A percentile compares a stretch with the other conserved stretches of the same genome.
Conservation (phyloP, 2,329 filamentous ascomycete species). For the Venturia carpophila region DNA sequence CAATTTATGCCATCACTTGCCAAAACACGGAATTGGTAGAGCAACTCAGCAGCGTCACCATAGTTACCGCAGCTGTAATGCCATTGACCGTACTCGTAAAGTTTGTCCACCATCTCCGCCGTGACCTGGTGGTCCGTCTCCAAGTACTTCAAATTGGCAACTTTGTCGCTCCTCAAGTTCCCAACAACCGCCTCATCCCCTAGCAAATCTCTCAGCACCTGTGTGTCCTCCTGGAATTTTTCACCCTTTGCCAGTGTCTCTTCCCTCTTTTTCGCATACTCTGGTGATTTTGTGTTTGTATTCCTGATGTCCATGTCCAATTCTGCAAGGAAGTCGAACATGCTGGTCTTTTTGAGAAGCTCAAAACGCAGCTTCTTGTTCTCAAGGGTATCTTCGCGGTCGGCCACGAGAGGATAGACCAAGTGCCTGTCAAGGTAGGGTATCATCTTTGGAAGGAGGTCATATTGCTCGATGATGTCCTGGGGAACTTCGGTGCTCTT, state of each 20-base stretch:
- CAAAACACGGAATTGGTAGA: conserved; percentile 96
- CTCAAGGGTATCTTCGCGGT: conserved; percentile 67
- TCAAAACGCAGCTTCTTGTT: conserved; percentile 84
- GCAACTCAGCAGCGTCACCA: conserved; percentile 76
- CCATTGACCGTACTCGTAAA: conserved; percentile 94
- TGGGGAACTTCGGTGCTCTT: conserved; percentile 31
- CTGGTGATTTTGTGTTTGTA: conserved; percentile 66
- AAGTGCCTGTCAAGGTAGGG: conserved; percentile 90
- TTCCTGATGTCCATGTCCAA: conserved; percentile 85
- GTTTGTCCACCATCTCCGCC: conserved; percentile 87
- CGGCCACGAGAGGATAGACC: conserved; percentile 83
- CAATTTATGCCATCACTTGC: conserved; percentile 23
- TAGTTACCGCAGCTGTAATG: conserved; percentile 98
- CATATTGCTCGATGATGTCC: conserved; percentile 62
- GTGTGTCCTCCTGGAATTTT: conserved; percentile 77
- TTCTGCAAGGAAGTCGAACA: conserved; percentile 94
- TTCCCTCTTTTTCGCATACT: conserved; percentile 84
- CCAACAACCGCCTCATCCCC: conserved; percentile 83
- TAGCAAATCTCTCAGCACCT: conserved; percentile 79
- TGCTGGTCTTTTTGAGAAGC: conserved; percentile 94
- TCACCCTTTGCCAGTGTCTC: conserved; percentile 77
- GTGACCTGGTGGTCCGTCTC: conserved; percentile 96
- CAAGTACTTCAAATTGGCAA: conserved; percentile 94
- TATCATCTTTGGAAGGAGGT: conserved; percentile 81
- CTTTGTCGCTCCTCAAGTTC: conserved; percentile 91